Percentiles rank a stretch among this genome's conserved stretches.
phyloP scores from a whole-genome alignment of 2,329 filamentous ascomycete genomes.

The Aspergillus eucalypticola region DNA sequence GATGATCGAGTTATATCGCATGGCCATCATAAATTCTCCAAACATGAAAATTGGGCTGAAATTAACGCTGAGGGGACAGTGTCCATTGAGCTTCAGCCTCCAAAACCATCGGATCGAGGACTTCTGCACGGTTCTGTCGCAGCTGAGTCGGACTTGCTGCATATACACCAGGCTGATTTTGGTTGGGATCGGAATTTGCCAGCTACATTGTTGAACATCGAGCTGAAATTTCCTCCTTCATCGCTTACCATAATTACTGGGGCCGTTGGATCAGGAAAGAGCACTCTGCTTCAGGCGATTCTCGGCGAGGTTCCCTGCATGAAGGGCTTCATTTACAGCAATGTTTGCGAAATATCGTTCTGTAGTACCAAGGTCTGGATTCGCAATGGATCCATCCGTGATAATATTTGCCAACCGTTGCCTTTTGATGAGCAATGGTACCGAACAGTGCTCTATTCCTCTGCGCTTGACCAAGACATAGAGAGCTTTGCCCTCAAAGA shows the following conservation, averaged over 20 bases:
- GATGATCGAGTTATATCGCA: neutral
- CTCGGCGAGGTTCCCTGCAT: neutral
- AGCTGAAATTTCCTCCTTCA: neutral
- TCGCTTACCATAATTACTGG: neutral
- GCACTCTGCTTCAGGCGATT: neutral
- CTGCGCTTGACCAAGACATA: neutral
- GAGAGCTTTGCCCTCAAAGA: conserved; percentile 72
- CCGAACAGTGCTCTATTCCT: neutral
- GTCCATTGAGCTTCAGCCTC: neutral
- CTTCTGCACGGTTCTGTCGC: neutral
- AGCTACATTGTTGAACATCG: neutral
- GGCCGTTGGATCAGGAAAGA: neutral
- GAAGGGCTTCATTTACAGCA: neutral
- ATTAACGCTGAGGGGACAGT: neutral
- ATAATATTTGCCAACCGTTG: neutral
- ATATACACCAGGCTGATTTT: neutral
- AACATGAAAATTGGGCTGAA: neutral
- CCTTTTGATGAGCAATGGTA: neutral
- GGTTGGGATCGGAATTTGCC: neutral
- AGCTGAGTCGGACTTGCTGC: neutral
- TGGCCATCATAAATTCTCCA: too few relatives aligned
- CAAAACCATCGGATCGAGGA: neutral
- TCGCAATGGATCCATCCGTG: neutral
- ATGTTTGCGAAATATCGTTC: neutral
- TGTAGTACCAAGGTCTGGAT: neutral